Conservation (phyloP, 2,329 filamentous ascomycete species). For the Laburnicola sp. region DNA sequence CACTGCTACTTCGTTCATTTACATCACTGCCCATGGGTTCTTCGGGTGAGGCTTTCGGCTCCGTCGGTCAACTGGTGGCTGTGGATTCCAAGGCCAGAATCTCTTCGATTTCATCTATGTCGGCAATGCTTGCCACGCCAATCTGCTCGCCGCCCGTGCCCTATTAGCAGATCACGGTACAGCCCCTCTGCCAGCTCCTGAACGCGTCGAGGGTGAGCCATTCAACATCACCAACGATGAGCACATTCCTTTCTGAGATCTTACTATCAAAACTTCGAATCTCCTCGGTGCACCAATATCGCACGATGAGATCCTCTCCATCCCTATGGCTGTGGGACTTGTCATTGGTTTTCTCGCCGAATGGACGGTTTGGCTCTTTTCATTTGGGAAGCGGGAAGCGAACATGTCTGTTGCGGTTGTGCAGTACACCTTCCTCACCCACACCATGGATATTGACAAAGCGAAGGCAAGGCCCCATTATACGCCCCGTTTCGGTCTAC, state of each 20-base stretch:
- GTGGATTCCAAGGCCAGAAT: conserved; percentile 18
- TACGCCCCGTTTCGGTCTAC: conserved; percentile 7
- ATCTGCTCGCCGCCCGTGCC: conserved; percentile 13
- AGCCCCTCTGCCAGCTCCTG: conserved; percentile 4
- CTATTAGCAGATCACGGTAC: conserved; percentile 6
- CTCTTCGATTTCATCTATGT: conserved; percentile 21
- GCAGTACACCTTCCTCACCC: conserved; percentile 8
- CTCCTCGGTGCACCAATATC: conserved; percentile 9
- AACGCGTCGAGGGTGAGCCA: conserved; percentile 18
- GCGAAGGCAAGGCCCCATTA: conserved; percentile 10
- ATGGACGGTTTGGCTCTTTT: conserved; percentile 14
- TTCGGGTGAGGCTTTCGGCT: no score
- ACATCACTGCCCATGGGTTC: no score
- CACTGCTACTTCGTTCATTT: no score
- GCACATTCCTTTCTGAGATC: conserved; percentile 18
- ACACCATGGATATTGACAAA: conserved; percentile 15
- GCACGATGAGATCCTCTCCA: conserved; percentile 2
- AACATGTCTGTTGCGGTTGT: conserved; percentile 9
- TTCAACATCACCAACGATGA: conserved; percentile 22
- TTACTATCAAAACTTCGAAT: conserved; percentile 1
- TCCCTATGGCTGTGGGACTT: conserved; percentile 7
- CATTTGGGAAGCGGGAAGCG: conserved; percentile 12
- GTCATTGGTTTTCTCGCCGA: conserved; percentile 9
- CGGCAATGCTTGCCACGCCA: conserved; percentile 15
- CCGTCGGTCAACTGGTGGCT: no score